phyloP scores from a whole-genome alignment of 176 grass and related monocot species.

The Saccharum officinarum region DNA sequence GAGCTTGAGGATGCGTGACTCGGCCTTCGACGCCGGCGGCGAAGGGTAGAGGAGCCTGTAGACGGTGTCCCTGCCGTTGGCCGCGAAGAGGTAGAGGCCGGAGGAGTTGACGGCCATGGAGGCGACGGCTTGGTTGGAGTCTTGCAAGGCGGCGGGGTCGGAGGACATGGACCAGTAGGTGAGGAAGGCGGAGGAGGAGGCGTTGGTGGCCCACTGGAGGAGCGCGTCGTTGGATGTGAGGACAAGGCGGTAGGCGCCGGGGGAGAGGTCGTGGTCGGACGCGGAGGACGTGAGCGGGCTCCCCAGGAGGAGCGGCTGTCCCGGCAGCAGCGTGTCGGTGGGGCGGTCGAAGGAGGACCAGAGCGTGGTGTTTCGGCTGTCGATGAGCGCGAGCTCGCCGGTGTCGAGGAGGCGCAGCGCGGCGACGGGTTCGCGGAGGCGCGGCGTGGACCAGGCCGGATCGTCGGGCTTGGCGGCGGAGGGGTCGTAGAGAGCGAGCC shows the following conservation, averaged over 20 bases:
- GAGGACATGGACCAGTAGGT: slow-evolving; percentile 69
- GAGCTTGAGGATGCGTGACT: slow-evolving; percentile 41
- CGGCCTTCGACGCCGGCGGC: background rate
- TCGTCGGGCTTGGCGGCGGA: background rate
- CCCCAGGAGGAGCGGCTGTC: slow-evolving; percentile 40
- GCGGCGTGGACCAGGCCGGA: slow-evolving; percentile 53
- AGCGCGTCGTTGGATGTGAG: slow-evolving; percentile 58
- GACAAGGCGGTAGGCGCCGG: slow-evolving; percentile 62
- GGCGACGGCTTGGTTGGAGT: slow-evolving; percentile 45
- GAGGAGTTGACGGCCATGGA: slow-evolving; percentile 62
- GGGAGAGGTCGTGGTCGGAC: slow-evolving; percentile 48
- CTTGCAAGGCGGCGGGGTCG: slow-evolving; percentile 49
- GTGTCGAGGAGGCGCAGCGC: slow-evolving; percentile 54
- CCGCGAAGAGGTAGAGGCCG: slow-evolving; percentile 63
- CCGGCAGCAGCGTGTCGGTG: slow-evolving; percentile 62
- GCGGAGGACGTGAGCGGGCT: slow-evolving; percentile 26
- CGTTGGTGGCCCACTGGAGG: slow-evolving; percentile 50
- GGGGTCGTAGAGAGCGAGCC: slow-evolving; percentile 52
- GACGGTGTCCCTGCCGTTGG: slow-evolving; percentile 37
- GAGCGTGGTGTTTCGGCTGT: slow-evolving; percentile 50
- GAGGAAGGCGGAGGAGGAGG: slow-evolving; percentile 35
- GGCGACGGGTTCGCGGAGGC: slow-evolving; percentile 31
- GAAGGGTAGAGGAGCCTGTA: slow-evolving; percentile 44
- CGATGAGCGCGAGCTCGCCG: slow-evolving; percentile 72
- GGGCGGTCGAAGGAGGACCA: slow-evolving; percentile 66